Evolutionary conservation across 495 filamentous ascomycete species (phyloP).

Genomic region (Xylaria bambusicola): DNA sequence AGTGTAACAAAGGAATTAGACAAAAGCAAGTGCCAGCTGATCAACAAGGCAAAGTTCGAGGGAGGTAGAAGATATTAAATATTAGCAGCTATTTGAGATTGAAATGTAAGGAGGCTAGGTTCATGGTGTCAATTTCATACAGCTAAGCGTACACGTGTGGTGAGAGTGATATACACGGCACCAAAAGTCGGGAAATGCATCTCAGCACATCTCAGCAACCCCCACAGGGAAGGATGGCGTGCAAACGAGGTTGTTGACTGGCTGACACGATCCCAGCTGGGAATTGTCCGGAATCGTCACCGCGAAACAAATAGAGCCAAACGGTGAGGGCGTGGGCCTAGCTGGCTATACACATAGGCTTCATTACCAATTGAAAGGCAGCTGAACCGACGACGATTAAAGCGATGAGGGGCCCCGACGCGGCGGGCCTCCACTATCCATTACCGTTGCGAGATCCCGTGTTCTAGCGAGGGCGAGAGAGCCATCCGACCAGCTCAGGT

Average conservation of each 20-base stretch:
- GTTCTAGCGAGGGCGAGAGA: no score
- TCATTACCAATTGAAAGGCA: neutral
- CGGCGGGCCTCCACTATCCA: no score
- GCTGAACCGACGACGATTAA: neutral
- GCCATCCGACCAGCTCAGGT: no score
- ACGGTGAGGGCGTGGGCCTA: no score
- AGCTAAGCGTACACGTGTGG: neutral
- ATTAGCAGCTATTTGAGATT: neutral
- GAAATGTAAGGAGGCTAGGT: neutral
- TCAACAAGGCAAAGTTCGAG: neutral
- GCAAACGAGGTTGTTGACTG: neutral
- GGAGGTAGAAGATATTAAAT: neutral
- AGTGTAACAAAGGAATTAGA: neutral
- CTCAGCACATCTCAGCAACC: neutral
- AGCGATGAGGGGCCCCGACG: no score
- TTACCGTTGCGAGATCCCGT: no score
- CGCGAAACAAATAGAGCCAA: no score
- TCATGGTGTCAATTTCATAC: neutral
- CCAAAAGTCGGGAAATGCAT: slow-evolving; percentile 12
- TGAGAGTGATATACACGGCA: slow-evolving; percentile 10
- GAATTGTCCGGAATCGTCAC: no score
- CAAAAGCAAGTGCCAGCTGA: neutral
- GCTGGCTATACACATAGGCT: neutral
- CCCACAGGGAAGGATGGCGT: neutral
- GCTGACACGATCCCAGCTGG: neutral